Base-by-base conservation (phyloP, 1,284 basidiomycete genomes). In the Irpex lacteus region DNA sequence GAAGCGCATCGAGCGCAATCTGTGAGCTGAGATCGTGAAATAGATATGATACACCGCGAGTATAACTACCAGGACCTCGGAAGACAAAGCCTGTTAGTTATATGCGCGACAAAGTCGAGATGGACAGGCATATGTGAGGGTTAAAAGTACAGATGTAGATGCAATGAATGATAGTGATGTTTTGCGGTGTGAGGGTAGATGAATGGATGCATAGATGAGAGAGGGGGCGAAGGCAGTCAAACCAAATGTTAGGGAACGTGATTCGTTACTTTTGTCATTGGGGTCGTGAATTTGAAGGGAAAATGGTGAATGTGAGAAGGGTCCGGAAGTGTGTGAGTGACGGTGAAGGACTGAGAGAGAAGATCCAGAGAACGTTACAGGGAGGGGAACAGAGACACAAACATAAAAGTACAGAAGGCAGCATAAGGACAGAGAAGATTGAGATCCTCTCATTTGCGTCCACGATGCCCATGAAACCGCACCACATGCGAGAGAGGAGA, bases 401-500 rank as follows among this genome's bases (percentile, higher is more conserved):
- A 18, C 44, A 18, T 11, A 47, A 13, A 47, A 11, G 44, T 15
- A 47, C 18, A 18, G 44, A 18, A 18, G 40, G 40, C 11, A 15
- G 40, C 11, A 13, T 47, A 47, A 44, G n/a, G n/a, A n/a, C 40
- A 13, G n/a, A 47, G n/a, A 47, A 47, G n/a, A 47, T 13, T 4
- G n/a, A 47, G 40, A 47, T 11, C 40, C n/a, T 47, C 18, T 53
- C 21, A 53, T 26, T 53, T 53, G 5, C 50, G 50, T 26, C 50
- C 50, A 9, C 50, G 50, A 21, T 19, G 13, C 18, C 8, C 21
- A 26, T 18, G n/a, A 7, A 53, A 26, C 54, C 21, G 21, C 6
- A 49, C 61, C 37, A 58, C 61, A 19, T 15, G 50, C n/a, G 68
- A 67, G 11, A 70, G 65, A 11, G 70, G 68, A 9, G 70, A 70